Evolutionary conservation across 176 grass and related monocot species (phyloP), one percentile per base, ranked within the genome.

Genomic region (Coix lacrymajobi): DNA sequence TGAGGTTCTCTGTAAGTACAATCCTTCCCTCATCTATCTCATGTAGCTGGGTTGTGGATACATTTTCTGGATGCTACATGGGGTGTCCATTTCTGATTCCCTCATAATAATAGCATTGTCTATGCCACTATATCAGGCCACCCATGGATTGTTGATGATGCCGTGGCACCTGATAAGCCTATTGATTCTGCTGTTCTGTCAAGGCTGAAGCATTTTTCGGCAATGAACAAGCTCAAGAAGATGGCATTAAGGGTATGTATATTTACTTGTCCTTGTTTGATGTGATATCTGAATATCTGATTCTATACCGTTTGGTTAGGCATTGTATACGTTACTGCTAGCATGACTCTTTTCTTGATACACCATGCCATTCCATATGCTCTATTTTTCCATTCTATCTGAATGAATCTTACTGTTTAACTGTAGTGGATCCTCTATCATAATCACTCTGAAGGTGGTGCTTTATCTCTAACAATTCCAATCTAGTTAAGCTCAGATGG

Each of bases 141-240:
- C 61, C 93, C 91, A 67, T 99, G 97, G 97, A 96, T 99, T 83
- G 89, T 90, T 89, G 97, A 99, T 81, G 97, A 99, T 86, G 84
- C 84, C 64, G 91, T 99, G 22, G 93, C 97, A 31, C 93, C 97
- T 85, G 97, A 99, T 87, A 96, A 85, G 64, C 97, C 97, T 75
- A 91, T 99, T 22, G 97, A 99, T 93, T 98, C 92, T 84, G 96
- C 96, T 84, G 96, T 98, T 91, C 79, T 98, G 81, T 98, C 96
- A 80, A 92, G 96, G 54, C 73, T 98, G 76, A 98, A 98, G 37
- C 96, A 98, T 70, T 98, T 98, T 79, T 93, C 96, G n/a, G 96
- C 96, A 48, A 95, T 95, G 92, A 98, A 98, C 88, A 98, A 98
- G 76, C 96, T 98, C 17, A 99, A 99, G 81, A 99, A 99, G 78